Conservation (phyloP, 345 rosid species). For the Microthlaspi erraticum region DNA sequence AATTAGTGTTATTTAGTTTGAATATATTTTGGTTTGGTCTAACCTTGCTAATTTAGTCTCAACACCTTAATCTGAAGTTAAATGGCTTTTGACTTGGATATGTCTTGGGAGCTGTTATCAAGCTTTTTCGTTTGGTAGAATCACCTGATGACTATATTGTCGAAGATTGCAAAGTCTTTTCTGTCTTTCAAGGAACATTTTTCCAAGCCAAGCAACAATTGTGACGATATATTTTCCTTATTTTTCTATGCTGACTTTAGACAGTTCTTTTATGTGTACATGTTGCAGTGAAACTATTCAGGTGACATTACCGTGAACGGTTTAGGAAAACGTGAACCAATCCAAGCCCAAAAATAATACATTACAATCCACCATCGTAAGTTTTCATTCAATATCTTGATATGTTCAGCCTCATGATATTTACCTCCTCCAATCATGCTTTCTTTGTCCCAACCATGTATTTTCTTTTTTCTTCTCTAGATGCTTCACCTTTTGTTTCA, state of each 20-base stretch:
- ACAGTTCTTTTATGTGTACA: too few relatives aligned
- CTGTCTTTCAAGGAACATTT: not conserved
- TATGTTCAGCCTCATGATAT: conserved; percentile 1
- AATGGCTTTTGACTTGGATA: not conserved
- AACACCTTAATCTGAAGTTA: not conserved
- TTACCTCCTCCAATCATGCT: not conserved
- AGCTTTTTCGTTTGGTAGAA: not conserved
- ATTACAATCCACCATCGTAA: conserved; percentile 23
- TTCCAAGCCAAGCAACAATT: too few relatives aligned
- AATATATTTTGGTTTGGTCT: conserved; percentile 18
- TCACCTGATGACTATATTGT: not conserved
- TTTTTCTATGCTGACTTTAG: too few relatives aligned
- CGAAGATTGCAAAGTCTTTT: not conserved
- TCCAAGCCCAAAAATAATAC: not conserved
- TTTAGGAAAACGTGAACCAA: too few relatives aligned
- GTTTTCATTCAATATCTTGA: conserved; percentile 7
- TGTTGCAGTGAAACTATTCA: not conserved
- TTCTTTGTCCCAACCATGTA: conserved; percentile 16
- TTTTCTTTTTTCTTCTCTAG: conserved; percentile 23
- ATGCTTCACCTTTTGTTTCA: conserved; percentile 24
- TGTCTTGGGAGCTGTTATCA: not conserved
- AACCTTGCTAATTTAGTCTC: conserved; percentile 10
- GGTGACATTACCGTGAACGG: not conserved
- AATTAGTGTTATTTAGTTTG: too few relatives aligned
- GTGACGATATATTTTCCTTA: too few relatives aligned